These are phyloP conservation scores for Boletales sp. DNA, from an alignment of 768 basidiomycete genomes.

Conservation along the genomic window DNA sequence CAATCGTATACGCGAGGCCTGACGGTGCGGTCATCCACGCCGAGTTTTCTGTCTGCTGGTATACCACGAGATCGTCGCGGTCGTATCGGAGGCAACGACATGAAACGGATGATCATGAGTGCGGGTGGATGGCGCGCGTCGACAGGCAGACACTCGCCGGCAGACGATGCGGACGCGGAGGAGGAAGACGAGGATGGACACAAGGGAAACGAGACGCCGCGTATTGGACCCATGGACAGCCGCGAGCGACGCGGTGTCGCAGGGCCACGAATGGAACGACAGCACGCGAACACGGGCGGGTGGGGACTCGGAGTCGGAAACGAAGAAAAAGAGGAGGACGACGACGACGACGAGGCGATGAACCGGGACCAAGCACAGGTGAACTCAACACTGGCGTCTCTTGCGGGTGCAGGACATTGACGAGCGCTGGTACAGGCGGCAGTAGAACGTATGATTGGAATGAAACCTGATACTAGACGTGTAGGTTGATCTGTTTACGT, in stretches of 20 bases:
- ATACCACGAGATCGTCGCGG: conserved; percentile 77
- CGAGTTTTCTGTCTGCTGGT: conserved; percentile 70
- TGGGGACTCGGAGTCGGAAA: conserved; percentile 70
- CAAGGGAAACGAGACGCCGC: conserved; percentile 57
- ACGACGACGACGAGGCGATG: conserved; percentile 59
- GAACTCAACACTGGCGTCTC: neutral
- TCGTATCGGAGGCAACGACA: conserved; percentile 50
- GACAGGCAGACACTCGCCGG: conserved; percentile 1
- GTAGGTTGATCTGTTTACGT: conserved; percentile 10
- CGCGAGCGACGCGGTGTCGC: conserved; percentile 6
- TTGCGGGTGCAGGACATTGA: neutral
- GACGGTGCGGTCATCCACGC: conserved; percentile 34
- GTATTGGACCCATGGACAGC: conserved; percentile 43
- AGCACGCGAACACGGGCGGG: conserved; percentile 55
- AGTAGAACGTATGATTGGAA: conserved; percentile 56
- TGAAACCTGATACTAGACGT: conserved; percentile 26
- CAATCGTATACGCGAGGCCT: conserved; percentile 26
- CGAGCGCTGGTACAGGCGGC: conserved; percentile 35
- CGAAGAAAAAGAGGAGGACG: conserved; percentile 58
- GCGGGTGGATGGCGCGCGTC: conserved; percentile 23
- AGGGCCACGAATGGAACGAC: conserved; percentile 35
- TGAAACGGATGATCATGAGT: conserved; percentile 27
- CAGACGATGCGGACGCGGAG: conserved; percentile 31
- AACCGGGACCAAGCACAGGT: conserved; percentile 76
- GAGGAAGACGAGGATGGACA: conserved; percentile 36